Percentiles rank a stretch among this genome's conserved stretches.
Conservation (phyloP, 2,329 filamentous ascomycete species). For the Cladophialophora chaetospira region DNA sequence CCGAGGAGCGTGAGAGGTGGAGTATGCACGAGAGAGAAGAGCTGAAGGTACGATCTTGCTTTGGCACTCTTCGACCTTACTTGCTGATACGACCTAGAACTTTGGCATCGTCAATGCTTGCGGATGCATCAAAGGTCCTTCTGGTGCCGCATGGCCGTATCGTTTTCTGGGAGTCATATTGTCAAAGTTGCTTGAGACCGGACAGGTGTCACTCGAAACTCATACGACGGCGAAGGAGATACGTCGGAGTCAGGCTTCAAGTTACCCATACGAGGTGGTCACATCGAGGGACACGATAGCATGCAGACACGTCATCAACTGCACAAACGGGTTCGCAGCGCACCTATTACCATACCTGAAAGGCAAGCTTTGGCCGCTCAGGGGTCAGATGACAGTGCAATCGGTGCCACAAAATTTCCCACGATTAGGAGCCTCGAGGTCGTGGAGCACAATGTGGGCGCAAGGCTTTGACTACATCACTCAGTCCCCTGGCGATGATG, state of each 20-base stretch:
- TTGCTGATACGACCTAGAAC: slow-evolving; percentile 16
- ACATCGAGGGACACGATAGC: slow-evolving; percentile 43
- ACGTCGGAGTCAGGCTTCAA: slow-evolving; percentile 4
- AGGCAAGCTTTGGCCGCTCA: slow-evolving; percentile 43
- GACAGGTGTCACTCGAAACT: slow-evolving; percentile 32
- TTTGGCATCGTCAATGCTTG: slow-evolving; percentile 27
- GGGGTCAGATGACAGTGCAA: slow-evolving; percentile 50
- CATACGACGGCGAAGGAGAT: slow-evolving; percentile 28
- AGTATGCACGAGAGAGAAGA: slow-evolving; percentile 19
- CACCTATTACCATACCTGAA: slow-evolving; percentile 46
- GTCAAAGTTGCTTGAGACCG: slow-evolving; percentile 18
- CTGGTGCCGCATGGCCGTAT: slow-evolving; percentile 43
- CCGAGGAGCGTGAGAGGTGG: slow-evolving; percentile 23
- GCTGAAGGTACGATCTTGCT: slow-evolving; percentile 27
- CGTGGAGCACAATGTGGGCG: slow-evolving; percentile 22
- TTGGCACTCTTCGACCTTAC: not conserved
- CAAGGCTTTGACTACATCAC: slow-evolving; percentile 31
- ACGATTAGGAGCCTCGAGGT: slow-evolving; percentile 33
- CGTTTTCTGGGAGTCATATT: slow-evolving; percentile 38
- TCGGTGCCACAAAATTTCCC: slow-evolving; percentile 34
- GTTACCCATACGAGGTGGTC: slow-evolving; percentile 36
- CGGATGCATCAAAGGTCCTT: slow-evolving; percentile 31
- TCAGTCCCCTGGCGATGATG: slow-evolving; percentile 29
- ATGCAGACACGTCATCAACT: slow-evolving; percentile 43
- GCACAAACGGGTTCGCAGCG: slow-evolving; percentile 47